Evolutionary conservation across 352 stramenopile species (phyloP), one percentile per base, ranked within the genome.

Genomic region (Phytophthora agathidicida): DNA sequence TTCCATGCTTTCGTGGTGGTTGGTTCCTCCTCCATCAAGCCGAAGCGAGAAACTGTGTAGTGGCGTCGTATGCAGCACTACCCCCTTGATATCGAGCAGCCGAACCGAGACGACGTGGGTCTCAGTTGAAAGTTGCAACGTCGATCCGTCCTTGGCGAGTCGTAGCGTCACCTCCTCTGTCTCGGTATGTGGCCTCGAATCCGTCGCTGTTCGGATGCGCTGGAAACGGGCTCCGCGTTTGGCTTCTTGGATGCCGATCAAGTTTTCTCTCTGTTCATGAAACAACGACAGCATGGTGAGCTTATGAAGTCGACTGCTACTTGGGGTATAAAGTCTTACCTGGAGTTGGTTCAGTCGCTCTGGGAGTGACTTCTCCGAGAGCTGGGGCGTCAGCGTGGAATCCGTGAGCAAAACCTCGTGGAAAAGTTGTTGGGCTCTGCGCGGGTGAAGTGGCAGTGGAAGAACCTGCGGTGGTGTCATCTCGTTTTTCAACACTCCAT

Each of bases 401-500:
- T 67, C 41, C 11, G 54, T 55, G 17, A 57, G 39, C 16, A 82
- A 38, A 31, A 79, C 22, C 6, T 79, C 69, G 55, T 68, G 59
- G 28, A 83, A 74, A 26, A 78, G 49, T 23, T 80, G 71, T 28
- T 80, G 71, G 13, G 52, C 33, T 42, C 59, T 51, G 2, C 71
- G 60, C 1, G 68, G 57, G 36, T 80, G 73, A 20, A 78, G 49
- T 2, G 71, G 67, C 11, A 80, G 52, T 17, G 39, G 10, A 17
- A 41, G 23, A 28, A 27, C 14, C 20, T 13, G 16, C 4, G 33
- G 4, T 5, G 44, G 32, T 14, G 30, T 33, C 23, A 47, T 47
- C 5, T 26, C n/a, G 43, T 31, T 51, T 17, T 35, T 55, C 30
- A 3, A 24, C 24, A 41, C n/a, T 17, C 19, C n/a, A 19, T 10